Conservation (phyloP, 2,329 filamentous ascomycete genomes). For the Colletotrichum lupini region DNA sequence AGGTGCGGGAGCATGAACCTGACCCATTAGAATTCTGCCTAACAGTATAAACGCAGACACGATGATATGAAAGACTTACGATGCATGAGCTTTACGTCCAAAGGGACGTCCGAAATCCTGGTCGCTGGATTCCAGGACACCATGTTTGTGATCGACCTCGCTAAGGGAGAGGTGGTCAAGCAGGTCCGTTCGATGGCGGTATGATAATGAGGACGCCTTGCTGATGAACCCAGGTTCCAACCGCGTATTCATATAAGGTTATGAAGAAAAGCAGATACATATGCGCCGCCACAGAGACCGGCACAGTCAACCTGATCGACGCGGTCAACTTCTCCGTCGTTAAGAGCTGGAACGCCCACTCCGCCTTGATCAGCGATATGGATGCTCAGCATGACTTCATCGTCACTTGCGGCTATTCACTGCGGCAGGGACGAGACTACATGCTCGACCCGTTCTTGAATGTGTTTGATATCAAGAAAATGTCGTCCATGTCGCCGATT, state of each 20-base stretch:
- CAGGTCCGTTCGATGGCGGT: conserved; percentile 55
- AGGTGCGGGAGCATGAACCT: conserved; percentile 59
- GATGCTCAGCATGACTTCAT: conserved; percentile 95
- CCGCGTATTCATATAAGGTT: conserved; percentile 83
- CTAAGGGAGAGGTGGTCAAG: conserved; percentile 78
- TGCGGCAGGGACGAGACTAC: conserved; percentile 76
- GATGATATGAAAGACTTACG: conserved; percentile 85
- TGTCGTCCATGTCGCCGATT: conserved; percentile 88
- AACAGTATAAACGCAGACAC: conserved; percentile 56
- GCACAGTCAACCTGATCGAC: conserved; percentile 88
- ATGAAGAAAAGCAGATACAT: conserved; percentile 94
- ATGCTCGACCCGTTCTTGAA: conserved; percentile 94
- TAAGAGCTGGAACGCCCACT: conserved; percentile 92
- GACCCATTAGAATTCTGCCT: conserved; percentile 15
- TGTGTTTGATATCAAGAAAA: conserved; percentile 93
- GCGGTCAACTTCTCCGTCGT: conserved; percentile 80
- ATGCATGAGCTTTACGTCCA: conserved; percentile 96
- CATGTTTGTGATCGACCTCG: conserved; percentile 82
- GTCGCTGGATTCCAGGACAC: conserved; percentile 87
- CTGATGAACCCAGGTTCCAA: conserved; percentile 67
- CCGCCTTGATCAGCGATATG: conserved; percentile 93
- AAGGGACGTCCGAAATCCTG: conserved; percentile 83
- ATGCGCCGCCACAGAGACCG: conserved; percentile 87
- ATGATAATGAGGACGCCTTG: not conserved
- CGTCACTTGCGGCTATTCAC: conserved; percentile 93